These are phyloP conservation scores for Chara braunii DNA, from an alignment of 139 green algal species.

Conservation along the genomic window DNA sequence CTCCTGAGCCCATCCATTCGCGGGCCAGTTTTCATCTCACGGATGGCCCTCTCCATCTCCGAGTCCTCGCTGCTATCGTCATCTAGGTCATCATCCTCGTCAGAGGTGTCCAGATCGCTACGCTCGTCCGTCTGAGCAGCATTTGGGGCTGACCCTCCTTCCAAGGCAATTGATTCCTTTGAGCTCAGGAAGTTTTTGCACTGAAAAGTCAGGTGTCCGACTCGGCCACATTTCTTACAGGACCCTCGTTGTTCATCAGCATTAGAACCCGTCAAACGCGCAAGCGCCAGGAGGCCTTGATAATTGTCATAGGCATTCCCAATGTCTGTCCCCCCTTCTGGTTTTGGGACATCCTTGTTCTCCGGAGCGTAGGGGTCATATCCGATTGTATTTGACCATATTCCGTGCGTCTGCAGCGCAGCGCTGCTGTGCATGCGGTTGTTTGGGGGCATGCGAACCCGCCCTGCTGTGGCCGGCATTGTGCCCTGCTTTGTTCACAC, in stretches of 20 bases:
- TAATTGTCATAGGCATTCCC: constrained; percentile 41
- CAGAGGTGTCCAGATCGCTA: not conserved
- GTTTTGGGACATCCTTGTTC: not conserved
- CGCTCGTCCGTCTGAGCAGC: not conserved
- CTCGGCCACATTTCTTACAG: constrained; percentile 35
- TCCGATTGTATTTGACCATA: constrained; percentile 36
- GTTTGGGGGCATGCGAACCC: constrained; percentile 40
- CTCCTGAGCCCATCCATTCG: too few relatives aligned
- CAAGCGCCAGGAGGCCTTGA: constrained; percentile 35
- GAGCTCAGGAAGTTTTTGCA: constrained; percentile 42
- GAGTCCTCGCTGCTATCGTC: constrained; percentile 23
- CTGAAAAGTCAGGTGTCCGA: constrained; percentile 43
- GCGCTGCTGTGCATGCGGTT: constrained; percentile 39
- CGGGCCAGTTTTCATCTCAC: not conserved
- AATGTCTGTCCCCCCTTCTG: not conserved
- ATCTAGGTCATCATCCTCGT: constrained; percentile 5
- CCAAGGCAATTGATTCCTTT: constrained; percentile 13
- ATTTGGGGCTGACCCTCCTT: not conserved
- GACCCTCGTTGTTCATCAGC: constrained; percentile 26
- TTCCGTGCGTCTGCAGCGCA: constrained; percentile 38
- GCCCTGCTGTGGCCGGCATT: constrained; percentile 38
- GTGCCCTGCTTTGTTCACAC: constrained; percentile 11
- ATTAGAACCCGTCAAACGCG: constrained; percentile 30
- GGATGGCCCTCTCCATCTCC: constrained; percentile 22
- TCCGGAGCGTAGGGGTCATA: constrained; percentile 42